Conservation (phyloP, 495 filamentous ascomycete species). For the Lindgomyces ingoldianus region DNA sequence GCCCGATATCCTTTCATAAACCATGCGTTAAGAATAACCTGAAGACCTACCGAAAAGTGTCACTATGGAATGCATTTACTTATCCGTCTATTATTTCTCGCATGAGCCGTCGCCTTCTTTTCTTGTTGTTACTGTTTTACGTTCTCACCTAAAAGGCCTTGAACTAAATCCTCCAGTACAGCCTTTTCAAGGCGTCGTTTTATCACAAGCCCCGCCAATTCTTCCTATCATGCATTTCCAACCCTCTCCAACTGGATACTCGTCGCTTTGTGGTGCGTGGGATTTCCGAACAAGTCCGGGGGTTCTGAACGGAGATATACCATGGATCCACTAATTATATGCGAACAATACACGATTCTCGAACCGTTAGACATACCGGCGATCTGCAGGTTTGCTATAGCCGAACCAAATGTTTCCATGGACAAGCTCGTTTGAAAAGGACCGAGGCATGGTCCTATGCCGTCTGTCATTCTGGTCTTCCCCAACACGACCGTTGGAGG, state of each 20-base stretch:
- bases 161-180: neutral
- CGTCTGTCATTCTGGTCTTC: slow-evolving; percentile 58
- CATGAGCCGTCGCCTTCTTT: neutral
- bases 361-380: slow-evolving; percentile 25
- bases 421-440: slow-evolving; percentile 52
- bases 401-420: slow-evolving; percentile 60
- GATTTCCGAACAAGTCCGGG: slow-evolving; percentile 4
- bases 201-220: neutral
- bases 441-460: slow-evolving; percentile 48
- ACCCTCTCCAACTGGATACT: slow-evolving; percentile 10
- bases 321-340: slow-evolving; percentile 25
- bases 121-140: neutral
- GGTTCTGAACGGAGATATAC: slow-evolving; percentile 21
- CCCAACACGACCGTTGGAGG: slow-evolving; percentile 61
- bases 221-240: neutral
- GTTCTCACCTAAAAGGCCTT: neutral
- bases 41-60: no score
- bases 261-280: slow-evolving; percentile 16
- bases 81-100: no score
- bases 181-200: neutral
- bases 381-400: slow-evolving; percentile 51
- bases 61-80: no score
- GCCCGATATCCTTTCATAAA: no score
- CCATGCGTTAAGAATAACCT: no score
- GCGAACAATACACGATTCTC: neutral